Evolutionary conservation across 306 rosid species (phyloP).

Genomic region (Spatholobus suberectus): DNA sequence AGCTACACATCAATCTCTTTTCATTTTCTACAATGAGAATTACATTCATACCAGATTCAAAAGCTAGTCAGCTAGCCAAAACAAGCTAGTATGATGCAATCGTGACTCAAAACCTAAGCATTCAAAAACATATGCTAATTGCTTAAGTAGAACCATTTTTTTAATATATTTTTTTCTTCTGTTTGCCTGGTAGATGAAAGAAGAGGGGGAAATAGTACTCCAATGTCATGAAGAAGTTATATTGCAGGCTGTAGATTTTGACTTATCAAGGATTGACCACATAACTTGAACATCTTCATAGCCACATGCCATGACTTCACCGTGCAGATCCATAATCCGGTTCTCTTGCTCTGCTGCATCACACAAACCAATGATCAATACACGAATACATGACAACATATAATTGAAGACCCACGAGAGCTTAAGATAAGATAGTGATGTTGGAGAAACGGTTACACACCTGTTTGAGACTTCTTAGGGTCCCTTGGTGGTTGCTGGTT

Average conservation of each 20-base stretch:
- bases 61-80: conserved; percentile 30
- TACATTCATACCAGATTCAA: conserved; percentile 48
- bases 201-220: neutral
- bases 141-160: neutral
- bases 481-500: conserved; percentile 77
- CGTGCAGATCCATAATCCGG: conserved; percentile 73
- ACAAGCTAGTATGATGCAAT: conserved; percentile 41
- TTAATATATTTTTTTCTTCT: neutral
- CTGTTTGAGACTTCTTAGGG: conserved; percentile 68
- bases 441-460: conserved; percentile 43
- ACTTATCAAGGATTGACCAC: conserved; percentile 97
- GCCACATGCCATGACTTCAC: conserved; percentile 95
- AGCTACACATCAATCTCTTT: conserved; percentile 13
- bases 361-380: conserved; percentile 16
- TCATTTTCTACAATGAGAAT: conserved; percentile 44
- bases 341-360: conserved; percentile 63
- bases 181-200: neutral
- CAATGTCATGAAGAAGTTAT: conserved; percentile 58
- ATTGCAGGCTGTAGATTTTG: conserved; percentile 69
- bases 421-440: neutral
- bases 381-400: neutral
- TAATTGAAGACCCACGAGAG: neutral
- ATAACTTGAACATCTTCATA: conserved; percentile 96
- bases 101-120: conserved; percentile 7
- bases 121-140: conserved; percentile 30